Conservation (phyloP, 208 protist species). For the Leishmania major region DNA sequence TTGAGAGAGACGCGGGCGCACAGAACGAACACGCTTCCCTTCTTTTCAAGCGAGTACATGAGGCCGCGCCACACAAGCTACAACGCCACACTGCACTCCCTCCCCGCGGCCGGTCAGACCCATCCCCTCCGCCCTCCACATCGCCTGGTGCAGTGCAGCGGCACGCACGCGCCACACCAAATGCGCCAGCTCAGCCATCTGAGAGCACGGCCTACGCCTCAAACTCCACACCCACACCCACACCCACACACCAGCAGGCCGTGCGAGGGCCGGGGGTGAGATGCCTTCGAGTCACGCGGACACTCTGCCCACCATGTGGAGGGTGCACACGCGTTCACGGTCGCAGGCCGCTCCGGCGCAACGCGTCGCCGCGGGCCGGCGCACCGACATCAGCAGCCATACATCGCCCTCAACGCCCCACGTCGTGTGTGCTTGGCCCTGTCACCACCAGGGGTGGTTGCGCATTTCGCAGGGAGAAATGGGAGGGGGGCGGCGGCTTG, state of each 20-base stretch:
- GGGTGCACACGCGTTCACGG: background rate
- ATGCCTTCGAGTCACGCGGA: background rate
- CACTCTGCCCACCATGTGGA: background rate
- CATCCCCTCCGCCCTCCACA: background rate
- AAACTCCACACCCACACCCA: background rate
- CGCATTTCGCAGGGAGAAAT: background rate
- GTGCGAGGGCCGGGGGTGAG: background rate
- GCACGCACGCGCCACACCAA: background rate
- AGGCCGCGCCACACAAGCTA: background rate
- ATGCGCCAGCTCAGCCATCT: background rate
- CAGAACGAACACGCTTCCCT: too few species aligned
- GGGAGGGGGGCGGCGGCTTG: background rate
- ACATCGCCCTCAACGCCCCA: background rate
- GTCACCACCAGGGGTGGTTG: background rate
- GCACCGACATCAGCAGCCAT: background rate
- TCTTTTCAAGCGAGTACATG: background rate
- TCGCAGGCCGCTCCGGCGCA: background rate
- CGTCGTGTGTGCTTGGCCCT: background rate
- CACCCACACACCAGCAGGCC: background rate
- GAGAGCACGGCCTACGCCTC: background rate
- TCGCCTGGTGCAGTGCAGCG: background rate
- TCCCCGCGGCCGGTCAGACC: too few species aligned
- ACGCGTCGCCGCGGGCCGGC: too few species aligned
- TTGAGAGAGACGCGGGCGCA: too few species aligned
- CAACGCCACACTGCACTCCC: background rate